Conservation (phyloP, 2,329 filamentous ascomycete species). For the Phaeoacremonium minimum region DNA sequence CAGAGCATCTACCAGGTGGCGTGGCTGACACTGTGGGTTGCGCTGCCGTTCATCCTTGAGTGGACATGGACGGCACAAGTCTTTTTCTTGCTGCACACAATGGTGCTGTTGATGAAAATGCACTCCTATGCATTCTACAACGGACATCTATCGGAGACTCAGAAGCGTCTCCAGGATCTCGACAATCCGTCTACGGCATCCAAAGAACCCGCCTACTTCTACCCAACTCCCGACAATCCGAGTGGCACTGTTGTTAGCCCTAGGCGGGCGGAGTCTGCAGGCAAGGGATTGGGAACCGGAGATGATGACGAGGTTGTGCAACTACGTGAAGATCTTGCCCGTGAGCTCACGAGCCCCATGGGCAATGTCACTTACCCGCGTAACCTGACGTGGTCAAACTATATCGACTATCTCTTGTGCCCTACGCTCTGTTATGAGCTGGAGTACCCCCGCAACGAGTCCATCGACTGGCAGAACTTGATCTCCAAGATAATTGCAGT, state of each 20-base stretch:
- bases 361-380: constrained; percentile 86
- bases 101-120: constrained; percentile 97
- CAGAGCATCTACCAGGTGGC: constrained; percentile 76
- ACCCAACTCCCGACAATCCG: constrained; percentile 59
- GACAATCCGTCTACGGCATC: constrained; percentile 71
- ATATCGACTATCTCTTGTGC: constrained; percentile 81
- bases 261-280: constrained; percentile 15
- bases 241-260: constrained; percentile 31
- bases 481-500: constrained; percentile 82
- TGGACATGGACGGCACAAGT: constrained; percentile 99
- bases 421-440: constrained; percentile 97
- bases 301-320: constrained; percentile 52
- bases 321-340: constrained; percentile 81
- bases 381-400: constrained; percentile 82
- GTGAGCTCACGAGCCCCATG: constrained; percentile 85
- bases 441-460: constrained; percentile 79
- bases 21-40: constrained; percentile 82
- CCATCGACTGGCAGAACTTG: constrained; percentile 76
- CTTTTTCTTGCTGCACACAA: constrained; percentile 84
- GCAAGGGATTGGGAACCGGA: constrained; percentile 2
- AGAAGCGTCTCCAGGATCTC: constrained; percentile 73
- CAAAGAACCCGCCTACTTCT: constrained; percentile 69
- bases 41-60: constrained; percentile 75
- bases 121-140: constrained; percentile 99
- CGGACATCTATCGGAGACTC: constrained; percentile 84